Conservation (phyloP, 441 rosid genomes). For the Codiaeum variegatum region DNA sequence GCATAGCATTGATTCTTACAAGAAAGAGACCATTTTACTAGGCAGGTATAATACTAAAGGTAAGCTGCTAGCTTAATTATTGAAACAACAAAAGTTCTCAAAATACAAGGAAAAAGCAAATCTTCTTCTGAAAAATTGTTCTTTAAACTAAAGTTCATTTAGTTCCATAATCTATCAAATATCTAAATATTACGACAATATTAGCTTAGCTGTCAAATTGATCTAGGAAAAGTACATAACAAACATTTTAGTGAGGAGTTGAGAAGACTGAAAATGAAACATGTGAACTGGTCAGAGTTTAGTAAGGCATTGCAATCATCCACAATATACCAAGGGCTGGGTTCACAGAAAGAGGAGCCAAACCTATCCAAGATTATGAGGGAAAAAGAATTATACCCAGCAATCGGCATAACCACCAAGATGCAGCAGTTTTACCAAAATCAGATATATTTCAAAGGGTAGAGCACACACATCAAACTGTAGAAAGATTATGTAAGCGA, state of each 20-base stretch:
- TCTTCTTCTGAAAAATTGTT: background rate
- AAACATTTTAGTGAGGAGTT: background rate
- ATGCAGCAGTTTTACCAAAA: background rate
- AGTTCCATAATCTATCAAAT: background rate
- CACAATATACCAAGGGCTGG: background rate
- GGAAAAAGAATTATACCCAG: background rate
- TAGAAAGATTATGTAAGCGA: conserved; percentile 1
- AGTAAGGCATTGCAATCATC: background rate
- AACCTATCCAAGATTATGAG: background rate
- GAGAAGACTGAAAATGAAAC: background rate
- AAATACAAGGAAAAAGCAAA: background rate
- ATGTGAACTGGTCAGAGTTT: background rate
- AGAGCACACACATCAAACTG: background rate
- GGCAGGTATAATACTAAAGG: background rate
- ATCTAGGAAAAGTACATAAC: background rate
- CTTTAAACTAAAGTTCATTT: background rate
- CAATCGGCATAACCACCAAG: background rate
- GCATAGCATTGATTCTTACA: background rate
- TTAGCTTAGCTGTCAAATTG: background rate
- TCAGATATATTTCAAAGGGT: background rate
- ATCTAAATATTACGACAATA: background rate
- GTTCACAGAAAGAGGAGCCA: background rate
- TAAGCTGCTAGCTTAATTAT: background rate
- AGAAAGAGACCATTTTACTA: background rate
- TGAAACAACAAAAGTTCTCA: background rate